A percentile compares a stretch with the other conserved stretches of the same genome.
Conservation (phyloP, 2,329 filamentous ascomycete genomes). For the Diaporthe batatas region DNA sequence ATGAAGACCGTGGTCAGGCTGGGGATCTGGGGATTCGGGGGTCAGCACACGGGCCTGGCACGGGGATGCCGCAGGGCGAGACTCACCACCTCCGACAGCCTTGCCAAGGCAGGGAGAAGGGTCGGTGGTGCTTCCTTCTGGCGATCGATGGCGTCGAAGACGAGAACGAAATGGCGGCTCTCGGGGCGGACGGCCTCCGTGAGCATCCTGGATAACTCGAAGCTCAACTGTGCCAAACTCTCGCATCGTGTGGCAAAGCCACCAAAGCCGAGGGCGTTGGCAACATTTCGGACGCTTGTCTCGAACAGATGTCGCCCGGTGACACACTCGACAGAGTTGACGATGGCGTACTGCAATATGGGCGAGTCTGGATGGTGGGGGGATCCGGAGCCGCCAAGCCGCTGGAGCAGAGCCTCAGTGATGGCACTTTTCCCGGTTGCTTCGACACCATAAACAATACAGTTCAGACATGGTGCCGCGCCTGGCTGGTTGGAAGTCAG, state of each 20-base stretch:
- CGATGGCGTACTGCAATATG: constrained; percentile 68
- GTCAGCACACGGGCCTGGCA: constrained; percentile 34
- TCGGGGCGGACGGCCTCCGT: constrained; percentile 55
- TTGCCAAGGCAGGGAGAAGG: constrained; percentile 82
- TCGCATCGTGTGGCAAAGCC: constrained; percentile 71
- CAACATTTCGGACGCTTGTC: constrained; percentile 72
- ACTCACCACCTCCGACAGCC: constrained; percentile 83
- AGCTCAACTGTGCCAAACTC: constrained; percentile 80
- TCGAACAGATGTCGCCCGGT: constrained; percentile 84
- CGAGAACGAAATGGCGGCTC: constrained; percentile 78
- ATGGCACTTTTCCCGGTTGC: constrained; percentile 89
- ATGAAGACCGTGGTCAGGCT: constrained; percentile 83
- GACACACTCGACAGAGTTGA: constrained; percentile 82
- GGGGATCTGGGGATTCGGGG: constrained; percentile 71
- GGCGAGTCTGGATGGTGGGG: constrained; percentile 67
- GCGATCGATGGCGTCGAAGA: constrained; percentile 89
- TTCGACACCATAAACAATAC: constrained; percentile 87
- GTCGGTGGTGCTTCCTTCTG: constrained; percentile 85
- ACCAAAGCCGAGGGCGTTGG: constrained; percentile 61
- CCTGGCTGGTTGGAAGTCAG: constrained; percentile 61
- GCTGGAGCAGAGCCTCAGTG: constrained; percentile 70
- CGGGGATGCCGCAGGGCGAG: constrained; percentile 9
- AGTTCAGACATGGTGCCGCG: constrained; percentile 77
- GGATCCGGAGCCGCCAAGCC: constrained; percentile 50
- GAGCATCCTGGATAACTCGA: constrained; percentile 77